These are phyloP conservation scores for Aspergillus floridensis DNA, from an alignment of 2,329 filamentous ascomycete genomes.

Conservation along the genomic window DNA sequence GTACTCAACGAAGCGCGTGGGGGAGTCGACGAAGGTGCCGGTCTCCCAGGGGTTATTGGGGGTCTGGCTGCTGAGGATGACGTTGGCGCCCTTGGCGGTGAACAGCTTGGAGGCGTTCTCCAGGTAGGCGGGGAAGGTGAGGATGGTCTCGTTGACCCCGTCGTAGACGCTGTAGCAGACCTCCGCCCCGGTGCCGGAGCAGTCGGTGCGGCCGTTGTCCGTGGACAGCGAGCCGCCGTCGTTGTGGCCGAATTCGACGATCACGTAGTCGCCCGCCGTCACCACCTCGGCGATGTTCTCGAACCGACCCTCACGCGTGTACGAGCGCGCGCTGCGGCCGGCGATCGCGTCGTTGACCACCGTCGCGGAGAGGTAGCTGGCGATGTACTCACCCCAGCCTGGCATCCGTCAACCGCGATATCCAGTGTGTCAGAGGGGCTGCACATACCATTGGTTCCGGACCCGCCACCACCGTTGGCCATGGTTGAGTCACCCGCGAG, in stretches of 20 bases:
- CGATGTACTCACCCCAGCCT: slow-evolving; percentile 65
- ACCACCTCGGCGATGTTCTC: slow-evolving; percentile 54
- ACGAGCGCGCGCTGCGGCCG: slow-evolving; percentile 66
- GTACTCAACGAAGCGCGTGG: slow-evolving; percentile 58
- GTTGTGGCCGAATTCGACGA: slow-evolving; percentile 73
- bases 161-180: slow-evolving; percentile 55
- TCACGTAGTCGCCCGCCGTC: slow-evolving; percentile 60
- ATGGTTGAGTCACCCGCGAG: slow-evolving; percentile 39
- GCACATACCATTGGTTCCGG: slow-evolving; percentile 24
- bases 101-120: slow-evolving; percentile 56
- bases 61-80: slow-evolving; percentile 59
- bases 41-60: slow-evolving; percentile 64
- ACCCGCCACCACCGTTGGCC: slow-evolving; percentile 26
- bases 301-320: slow-evolving; percentile 65
- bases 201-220: slow-evolving; percentile 64
- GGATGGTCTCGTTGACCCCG: slow-evolving; percentile 54
- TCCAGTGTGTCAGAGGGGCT: too few species aligned
- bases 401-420: too few species aligned
- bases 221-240: slow-evolving; percentile 59
- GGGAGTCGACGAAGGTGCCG: slow-evolving; percentile 50
- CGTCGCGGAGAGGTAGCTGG: slow-evolving; percentile 48
- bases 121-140: slow-evolving; percentile 61
- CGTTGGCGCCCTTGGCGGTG: slow-evolving; percentile 57
- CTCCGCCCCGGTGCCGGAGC: slow-evolving; percentile 53
- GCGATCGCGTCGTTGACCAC: slow-evolving; percentile 65